A percentile compares a stretch with the other conserved stretches of the same genome.
phyloP scores from a whole-genome alignment of 768 basidiomycete genomes.

The Trametes cubensis region DNA sequence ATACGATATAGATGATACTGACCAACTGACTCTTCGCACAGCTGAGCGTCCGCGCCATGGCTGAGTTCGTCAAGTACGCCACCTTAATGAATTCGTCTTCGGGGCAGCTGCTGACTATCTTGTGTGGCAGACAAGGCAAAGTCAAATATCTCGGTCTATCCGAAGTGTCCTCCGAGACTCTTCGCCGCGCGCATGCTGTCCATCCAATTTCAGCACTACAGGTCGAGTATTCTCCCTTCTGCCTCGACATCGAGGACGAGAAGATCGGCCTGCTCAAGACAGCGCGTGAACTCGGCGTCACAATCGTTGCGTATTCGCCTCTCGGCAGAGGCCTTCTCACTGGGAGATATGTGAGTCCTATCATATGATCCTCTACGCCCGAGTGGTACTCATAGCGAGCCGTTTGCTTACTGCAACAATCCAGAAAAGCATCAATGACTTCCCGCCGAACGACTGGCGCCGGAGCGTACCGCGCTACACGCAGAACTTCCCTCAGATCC shows the following conservation, averaged over 20 bases:
- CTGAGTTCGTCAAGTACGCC: conserved; percentile 33
- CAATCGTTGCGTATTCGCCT: conserved; percentile 49
- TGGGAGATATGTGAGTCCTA: conserved; percentile 29
- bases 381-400: background rate
- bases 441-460: conserved; percentile 35
- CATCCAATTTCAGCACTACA: conserved; percentile 49
- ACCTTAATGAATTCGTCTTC: background rate
- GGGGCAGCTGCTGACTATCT: background rate
- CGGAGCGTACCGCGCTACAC: conserved; percentile 30
- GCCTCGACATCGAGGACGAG: conserved; percentile 47
- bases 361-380: background rate
- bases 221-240: conserved; percentile 49
- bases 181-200: conserved; percentile 40
- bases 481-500: conserved; percentile 48
- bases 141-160: conserved; percentile 35
- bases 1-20: too few species aligned
- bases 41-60: conserved; percentile 31
- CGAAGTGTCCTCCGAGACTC: conserved; percentile 31
- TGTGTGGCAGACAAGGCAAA: conserved; percentile 30
- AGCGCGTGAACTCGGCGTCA: conserved; percentile 46
- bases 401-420: background rate
- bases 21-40: background rate
- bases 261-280: conserved; percentile 43
- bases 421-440: conserved; percentile 36
- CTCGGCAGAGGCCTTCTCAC: conserved; percentile 37